Conservation (phyloP, 2,329 filamentous ascomycete species). For the Apiospora saccharicola region DNA sequence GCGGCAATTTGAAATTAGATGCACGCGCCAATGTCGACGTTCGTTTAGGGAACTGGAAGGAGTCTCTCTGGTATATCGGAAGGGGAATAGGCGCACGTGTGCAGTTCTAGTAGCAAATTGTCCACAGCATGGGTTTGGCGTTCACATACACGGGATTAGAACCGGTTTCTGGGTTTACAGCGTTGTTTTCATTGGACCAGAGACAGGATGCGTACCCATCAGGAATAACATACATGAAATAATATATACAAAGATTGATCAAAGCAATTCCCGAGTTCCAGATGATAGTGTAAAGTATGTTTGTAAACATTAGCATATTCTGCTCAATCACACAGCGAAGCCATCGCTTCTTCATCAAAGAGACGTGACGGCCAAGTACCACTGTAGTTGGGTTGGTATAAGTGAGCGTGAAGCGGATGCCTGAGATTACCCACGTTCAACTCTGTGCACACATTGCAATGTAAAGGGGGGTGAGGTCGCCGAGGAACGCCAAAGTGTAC, state of each 20-base stretch:
- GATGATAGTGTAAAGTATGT: neutral
- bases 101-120: conserved; percentile 48
- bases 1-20: conserved; percentile 80
- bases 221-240: neutral
- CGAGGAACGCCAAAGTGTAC: neutral
- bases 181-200: neutral
- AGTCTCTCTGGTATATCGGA: conserved; percentile 75
- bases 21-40: conserved; percentile 80
- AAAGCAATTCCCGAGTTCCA: neutral
- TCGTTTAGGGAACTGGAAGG: conserved; percentile 76
- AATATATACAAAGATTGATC: neutral
- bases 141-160: neutral
- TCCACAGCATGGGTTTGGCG: neutral
- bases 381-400: neutral
- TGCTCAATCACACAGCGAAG: neutral
- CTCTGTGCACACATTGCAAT: neutral
- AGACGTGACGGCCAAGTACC: neutral
- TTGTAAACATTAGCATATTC: neutral
- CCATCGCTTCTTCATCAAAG: neutral
- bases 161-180: neutral
- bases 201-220: neutral
- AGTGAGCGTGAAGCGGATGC: neutral
- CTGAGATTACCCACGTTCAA: neutral
- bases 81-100: conserved; percentile 74
- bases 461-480: neutral